Percentiles rank a stretch among this genome's conserved stretches.
Conservation (phyloP, 345 rosid species). For the Pistacia atlantica region DNA sequence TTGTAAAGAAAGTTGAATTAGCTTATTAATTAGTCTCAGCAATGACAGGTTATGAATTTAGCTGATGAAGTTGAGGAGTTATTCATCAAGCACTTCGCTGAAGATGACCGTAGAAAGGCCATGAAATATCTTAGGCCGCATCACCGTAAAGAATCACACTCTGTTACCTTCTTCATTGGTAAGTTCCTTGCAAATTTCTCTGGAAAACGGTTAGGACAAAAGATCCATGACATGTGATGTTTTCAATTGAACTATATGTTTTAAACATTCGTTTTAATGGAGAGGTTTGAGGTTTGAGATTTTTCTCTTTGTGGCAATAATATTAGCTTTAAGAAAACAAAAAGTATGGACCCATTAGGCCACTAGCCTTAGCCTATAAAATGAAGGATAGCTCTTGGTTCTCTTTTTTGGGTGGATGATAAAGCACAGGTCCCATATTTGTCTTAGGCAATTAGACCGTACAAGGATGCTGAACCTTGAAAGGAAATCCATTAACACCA, state of each 20-base stretch:
- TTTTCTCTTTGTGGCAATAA: slow-evolving; percentile 28
- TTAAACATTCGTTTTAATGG: slow-evolving; percentile 25
- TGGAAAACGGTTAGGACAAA: neutral
- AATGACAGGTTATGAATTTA: slow-evolving; percentile 80
- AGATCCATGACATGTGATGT: slow-evolving; percentile 2
- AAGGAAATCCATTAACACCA: slow-evolving; percentile 7
- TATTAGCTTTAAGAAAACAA: slow-evolving; percentile 25
- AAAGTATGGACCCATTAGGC: slow-evolving; percentile 47
- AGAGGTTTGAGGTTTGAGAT: slow-evolving; percentile 28
- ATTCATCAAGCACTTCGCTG: slow-evolving; percentile 79
- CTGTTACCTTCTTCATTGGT: slow-evolving; percentile 93
- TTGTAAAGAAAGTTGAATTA: slow-evolving; percentile 17
- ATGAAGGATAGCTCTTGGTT: slow-evolving; percentile 31
- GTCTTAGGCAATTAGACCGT: slow-evolving; percentile 17
- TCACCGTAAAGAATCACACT: slow-evolving; percentile 81
- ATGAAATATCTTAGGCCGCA: slow-evolving; percentile 88
- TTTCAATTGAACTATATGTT: slow-evolving; percentile 3
- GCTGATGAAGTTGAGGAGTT: slow-evolving; percentile 89
- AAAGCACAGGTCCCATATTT: slow-evolving; percentile 46
- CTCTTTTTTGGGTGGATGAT: slow-evolving; percentile 52
- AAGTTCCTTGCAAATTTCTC: slow-evolving; percentile 32
- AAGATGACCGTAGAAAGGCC: slow-evolving; percentile 84
- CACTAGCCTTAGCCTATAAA: slow-evolving; percentile 35
- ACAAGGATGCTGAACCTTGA: slow-evolving; percentile 17
- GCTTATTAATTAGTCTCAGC: slow-evolving; percentile 33